Percentiles rank a stretch among this genome's conserved stretches.
phyloP scores from a whole-genome alignment of 2,329 filamentous ascomycete genomes.

The Amylocarpus encephaloides region DNA sequence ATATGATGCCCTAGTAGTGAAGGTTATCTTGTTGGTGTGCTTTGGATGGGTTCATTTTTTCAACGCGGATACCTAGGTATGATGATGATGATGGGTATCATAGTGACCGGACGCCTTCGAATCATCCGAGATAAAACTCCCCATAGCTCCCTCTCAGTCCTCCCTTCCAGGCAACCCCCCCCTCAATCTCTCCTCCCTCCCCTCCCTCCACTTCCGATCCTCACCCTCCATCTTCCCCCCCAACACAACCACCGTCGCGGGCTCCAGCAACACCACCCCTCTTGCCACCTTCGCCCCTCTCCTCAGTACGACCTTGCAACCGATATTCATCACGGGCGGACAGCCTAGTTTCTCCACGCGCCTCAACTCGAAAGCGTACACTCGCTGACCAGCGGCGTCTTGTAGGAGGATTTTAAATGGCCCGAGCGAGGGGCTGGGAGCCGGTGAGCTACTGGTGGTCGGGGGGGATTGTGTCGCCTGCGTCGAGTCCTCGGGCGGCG shows the following conservation, averaged over 20 bases:
- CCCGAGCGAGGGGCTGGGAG: too few species aligned
- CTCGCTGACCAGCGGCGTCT: conserved; percentile 63
- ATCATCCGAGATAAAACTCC: too few species aligned
- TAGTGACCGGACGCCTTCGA: too few species aligned
- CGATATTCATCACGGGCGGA: conserved; percentile 61
- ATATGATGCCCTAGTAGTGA: too few species aligned
- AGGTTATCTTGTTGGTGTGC: too few species aligned
- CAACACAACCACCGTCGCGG: conserved; percentile 60
- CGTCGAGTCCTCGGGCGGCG: conserved; percentile 26
- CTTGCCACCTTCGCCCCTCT: conserved; percentile 62
- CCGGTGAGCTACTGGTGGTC: too few species aligned
- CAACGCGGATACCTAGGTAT: too few species aligned
- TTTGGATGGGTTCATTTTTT: too few species aligned
- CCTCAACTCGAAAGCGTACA: conserved; percentile 67
- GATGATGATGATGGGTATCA: too few species aligned
- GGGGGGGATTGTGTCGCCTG: conserved; percentile 30
- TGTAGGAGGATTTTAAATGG: conserved; percentile 80
- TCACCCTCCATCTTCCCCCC: conserved; percentile 81
- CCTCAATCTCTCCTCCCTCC: conserved; percentile 63
- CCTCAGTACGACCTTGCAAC: conserved; percentile 71
- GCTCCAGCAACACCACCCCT: conserved; percentile 73
- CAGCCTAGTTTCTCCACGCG: conserved; percentile 56
- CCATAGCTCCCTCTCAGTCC: background rate
- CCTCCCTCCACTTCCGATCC: conserved; percentile 71
- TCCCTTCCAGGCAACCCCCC: conserved; percentile 42